A percentile compares a stretch with the other conserved stretches of the same genome.
Conservation (phyloP, 2,329 filamentous ascomycete species). For the Hypoxylon sp. region DNA sequence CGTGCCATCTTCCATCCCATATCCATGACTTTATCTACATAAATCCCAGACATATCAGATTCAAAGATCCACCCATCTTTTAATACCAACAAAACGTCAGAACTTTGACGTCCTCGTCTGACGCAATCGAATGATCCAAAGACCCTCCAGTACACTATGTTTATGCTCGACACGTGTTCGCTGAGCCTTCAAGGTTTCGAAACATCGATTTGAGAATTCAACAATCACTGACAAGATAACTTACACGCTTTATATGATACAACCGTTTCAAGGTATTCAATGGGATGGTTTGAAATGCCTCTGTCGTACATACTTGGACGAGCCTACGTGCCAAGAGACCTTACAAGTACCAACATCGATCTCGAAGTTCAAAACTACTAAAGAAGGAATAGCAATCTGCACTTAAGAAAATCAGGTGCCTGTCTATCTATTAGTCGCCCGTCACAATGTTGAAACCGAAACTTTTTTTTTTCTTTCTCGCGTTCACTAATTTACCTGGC, state of each 20-base stretch:
- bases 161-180: neutral
- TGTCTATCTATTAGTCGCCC: neutral
- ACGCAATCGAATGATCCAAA: constrained; percentile 2
- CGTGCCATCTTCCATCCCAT: constrained; percentile 30
- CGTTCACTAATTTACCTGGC: too few species aligned
- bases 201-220: constrained; percentile 6
- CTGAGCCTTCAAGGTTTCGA: constrained; percentile 7
- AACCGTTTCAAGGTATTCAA: neutral
- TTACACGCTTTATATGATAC: neutral
- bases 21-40: constrained; percentile 24
- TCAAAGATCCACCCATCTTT: constrained; percentile 25
- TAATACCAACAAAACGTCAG: constrained; percentile 30
- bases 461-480: neutral
- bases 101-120: constrained; percentile 22
- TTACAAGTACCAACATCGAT: neutral
- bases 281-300: neutral
- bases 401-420: neutral
- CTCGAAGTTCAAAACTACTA: too few species aligned
- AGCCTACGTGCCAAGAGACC: neutral
- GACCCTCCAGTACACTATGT: neutral
- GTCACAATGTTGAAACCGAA: neutral
- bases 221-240: neutral
- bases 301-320: neutral
- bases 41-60: constrained; percentile 30
- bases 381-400: too few species aligned